These are phyloP conservation scores for Fusarium austroafricanum DNA, from an alignment of 2,329 filamentous ascomycete genomes.

Conservation along the genomic window DNA sequence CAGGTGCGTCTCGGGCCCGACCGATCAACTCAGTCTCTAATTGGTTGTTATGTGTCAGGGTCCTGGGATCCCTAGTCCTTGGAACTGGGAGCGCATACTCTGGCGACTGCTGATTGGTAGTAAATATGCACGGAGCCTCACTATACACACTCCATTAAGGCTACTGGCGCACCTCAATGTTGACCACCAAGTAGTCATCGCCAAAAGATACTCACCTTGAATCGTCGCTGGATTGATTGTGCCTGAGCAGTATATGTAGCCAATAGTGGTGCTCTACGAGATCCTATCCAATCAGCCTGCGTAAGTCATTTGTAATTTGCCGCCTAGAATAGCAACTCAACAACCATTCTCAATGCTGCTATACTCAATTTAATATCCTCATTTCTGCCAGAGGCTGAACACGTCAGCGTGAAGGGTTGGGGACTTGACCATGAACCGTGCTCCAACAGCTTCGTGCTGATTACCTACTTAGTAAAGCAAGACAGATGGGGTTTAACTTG, in stretches of 20 bases:
- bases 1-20: conserved; percentile 35
- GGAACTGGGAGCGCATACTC: conserved; percentile 23
- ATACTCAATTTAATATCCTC: not conserved
- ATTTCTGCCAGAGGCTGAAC: conserved; percentile 6
- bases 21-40: conserved; percentile 6
- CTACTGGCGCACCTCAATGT: not conserved
- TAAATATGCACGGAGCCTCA: not conserved
- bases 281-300: not conserved
- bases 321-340: not conserved
- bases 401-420: not conserved
- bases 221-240: not conserved
- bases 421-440: not conserved
- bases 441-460: conserved; percentile 15
- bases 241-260: not conserved
- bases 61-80: conserved; percentile 33
- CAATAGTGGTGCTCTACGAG: not conserved
- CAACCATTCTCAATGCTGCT: not conserved
- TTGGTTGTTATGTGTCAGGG: conserved; percentile 21
- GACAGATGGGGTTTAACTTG: conserved; percentile 11
- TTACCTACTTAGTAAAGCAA: conserved; percentile 32
- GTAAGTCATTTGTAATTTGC: not conserved
- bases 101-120: conserved; percentile 24
- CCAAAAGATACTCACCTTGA: not conserved
- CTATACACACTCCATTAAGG: not conserved
- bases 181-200: conserved; percentile 1